Percentiles rank a stretch among this genome's conserved stretches.
phyloP scores from a whole-genome alignment of 148 eudicot species.

The Arctostaphylos glauca region DNA sequence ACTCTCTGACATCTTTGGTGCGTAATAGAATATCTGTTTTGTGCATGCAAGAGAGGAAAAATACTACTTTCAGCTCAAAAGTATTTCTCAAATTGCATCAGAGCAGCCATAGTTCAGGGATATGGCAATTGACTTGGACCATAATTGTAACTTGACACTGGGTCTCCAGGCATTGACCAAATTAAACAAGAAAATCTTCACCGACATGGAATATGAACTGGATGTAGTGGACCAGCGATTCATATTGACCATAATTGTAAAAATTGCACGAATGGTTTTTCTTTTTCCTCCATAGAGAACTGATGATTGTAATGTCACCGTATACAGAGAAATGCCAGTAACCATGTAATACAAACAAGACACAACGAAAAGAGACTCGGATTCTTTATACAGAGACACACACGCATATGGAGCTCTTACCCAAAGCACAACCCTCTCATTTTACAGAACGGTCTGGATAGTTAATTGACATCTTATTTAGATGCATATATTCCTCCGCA shows the following conservation, averaged over 20 bases:
- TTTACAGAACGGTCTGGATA: background rate
- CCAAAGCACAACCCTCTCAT: background rate
- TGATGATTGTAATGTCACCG: background rate
- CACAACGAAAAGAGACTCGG: background rate
- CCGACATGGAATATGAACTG: background rate
- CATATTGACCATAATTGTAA: background rate
- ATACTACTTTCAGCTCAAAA: background rate
- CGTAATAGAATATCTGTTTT: conserved; percentile 79
- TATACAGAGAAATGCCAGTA: background rate
- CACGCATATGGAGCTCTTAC: background rate
- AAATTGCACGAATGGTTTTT: background rate
- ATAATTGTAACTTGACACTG: background rate
- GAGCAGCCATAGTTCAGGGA: background rate
- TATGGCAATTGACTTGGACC: background rate
- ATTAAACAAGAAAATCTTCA: background rate
- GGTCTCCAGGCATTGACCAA: conserved; percentile 3
- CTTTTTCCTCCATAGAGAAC: background rate
- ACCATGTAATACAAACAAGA: background rate
- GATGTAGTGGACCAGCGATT: background rate
- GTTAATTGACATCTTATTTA: background rate
- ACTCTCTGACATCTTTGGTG: conserved; percentile 89
- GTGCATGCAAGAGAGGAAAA: conserved; percentile 3
- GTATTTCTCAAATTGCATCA: conserved; percentile 5
- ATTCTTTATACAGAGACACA: too few species aligned
- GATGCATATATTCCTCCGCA: background rate